Conservation (phyloP, 768 basidiomycete species). For the Tulasnella sp. region DNA sequence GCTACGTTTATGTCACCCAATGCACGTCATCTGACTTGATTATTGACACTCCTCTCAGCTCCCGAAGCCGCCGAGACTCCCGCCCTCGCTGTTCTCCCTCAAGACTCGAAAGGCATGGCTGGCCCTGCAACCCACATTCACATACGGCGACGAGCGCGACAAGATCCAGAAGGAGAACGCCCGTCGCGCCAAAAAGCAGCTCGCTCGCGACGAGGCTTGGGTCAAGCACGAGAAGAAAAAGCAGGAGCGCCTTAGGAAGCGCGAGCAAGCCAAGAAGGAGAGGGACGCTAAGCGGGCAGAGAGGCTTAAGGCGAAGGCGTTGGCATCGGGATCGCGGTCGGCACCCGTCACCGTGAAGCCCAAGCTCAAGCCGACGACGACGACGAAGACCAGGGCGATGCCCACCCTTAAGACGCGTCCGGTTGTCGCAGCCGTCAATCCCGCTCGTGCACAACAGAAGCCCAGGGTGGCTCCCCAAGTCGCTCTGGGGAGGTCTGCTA, state of each 20-base stretch:
- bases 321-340: neutral
- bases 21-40: neutral
- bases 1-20: neutral
- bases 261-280: neutral
- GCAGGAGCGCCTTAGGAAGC: neutral
- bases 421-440: neutral
- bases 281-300: neutral
- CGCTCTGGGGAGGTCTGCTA: too few relatives aligned
- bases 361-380: neutral
- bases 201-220: slow-evolving; percentile 14
- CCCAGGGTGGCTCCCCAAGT: too few relatives aligned
- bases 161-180: slow-evolving; percentile 5
- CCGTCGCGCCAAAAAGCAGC: slow-evolving; percentile 3
- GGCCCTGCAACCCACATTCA: slow-evolving; percentile 7
- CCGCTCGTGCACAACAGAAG: too few relatives aligned
- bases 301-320: neutral
- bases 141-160: slow-evolving; percentile 10
- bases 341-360: neutral
- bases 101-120: slow-evolving; percentile 10
- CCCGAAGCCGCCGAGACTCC: slow-evolving; percentile 5
- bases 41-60: neutral
- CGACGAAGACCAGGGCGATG: neutral
- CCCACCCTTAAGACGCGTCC: neutral
- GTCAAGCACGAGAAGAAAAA: neutral
- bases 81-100: slow-evolving; percentile 6